Evolutionary conservation across 495 filamentous ascomycete genomes (phyloP).

Genomic region (Trichoderma parareesei): DNA sequence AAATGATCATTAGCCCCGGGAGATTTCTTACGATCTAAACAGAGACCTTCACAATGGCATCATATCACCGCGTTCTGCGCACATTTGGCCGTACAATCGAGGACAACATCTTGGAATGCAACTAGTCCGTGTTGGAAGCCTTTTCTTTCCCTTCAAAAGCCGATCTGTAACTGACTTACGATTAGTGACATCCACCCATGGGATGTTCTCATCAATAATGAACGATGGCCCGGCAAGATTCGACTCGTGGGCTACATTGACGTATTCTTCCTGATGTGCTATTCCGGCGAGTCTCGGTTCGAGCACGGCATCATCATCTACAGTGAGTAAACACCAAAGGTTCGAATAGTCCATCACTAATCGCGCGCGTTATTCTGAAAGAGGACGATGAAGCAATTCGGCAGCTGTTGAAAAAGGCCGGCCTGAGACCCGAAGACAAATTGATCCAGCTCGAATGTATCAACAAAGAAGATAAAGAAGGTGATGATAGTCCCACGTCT

Average conservation of each 20-base stretch:
- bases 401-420: slow-evolving; percentile 19
- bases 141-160: background rate
- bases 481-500: slow-evolving; percentile 13
- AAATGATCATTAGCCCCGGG: no score
- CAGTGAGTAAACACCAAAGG: slow-evolving; percentile 20
- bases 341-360: background rate
- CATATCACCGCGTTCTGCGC: slow-evolving; percentile 34
- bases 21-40: background rate
- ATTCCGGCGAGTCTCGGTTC: slow-evolving; percentile 30
- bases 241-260: slow-evolving; percentile 36
- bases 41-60: slow-evolving; percentile 23
- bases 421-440: slow-evolving; percentile 15
- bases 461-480: slow-evolving; percentile 18
- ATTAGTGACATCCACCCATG: slow-evolving; percentile 34
- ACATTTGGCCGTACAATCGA: slow-evolving; percentile 29
- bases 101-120: slow-evolving; percentile 30
- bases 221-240: slow-evolving; percentile 31
- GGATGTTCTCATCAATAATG: slow-evolving; percentile 33
- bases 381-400: slow-evolving; percentile 32
- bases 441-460: slow-evolving; percentile 16
- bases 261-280: slow-evolving; percentile 35
- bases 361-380: background rate
- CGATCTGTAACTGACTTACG: slow-evolving; percentile 3
- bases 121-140: slow-evolving; percentile 23
- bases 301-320: slow-evolving; percentile 33